These are phyloP conservation scores for Sanguinoderma infundibulare DNA, from an alignment of 1,284 basidiomycete genomes.

Conservation along the genomic window DNA sequence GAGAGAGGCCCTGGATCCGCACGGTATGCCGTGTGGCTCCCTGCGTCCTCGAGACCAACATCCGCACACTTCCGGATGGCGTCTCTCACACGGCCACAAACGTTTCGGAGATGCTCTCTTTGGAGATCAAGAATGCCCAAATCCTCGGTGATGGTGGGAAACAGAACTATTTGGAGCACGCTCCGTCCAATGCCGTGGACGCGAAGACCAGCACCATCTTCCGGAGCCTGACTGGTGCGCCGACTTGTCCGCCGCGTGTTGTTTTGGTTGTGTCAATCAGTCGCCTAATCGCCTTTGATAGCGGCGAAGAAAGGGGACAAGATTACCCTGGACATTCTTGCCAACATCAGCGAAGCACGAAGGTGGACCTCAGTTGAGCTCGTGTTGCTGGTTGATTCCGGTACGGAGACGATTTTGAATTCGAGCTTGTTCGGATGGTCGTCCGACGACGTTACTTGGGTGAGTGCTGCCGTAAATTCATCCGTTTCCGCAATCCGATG, in stretches of 20 bases:
- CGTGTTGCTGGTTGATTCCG: conserved; percentile 48
- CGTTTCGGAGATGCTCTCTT: conserved; percentile 44
- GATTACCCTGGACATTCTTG: conserved; percentile 49
- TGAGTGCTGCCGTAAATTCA: conserved; percentile 32
- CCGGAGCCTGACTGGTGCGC: conserved; percentile 49
- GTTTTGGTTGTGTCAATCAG: not conserved
- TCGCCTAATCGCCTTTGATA: conserved; percentile 13
- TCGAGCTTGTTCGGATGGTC: conserved; percentile 43
- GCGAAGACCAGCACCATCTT: conserved; percentile 52
- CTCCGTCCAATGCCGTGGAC: conserved; percentile 64
- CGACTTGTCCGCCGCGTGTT: not conserved
- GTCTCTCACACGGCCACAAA: conserved; percentile 30
- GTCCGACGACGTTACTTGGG: conserved; percentile 46
- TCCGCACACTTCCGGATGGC: conserved; percentile 46
- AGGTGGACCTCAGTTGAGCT: conserved; percentile 39
- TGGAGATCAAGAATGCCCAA: conserved; percentile 42
- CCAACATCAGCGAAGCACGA: conserved; percentile 28
- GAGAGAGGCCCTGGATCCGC: conserved; percentile 28
- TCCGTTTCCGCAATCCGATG: not conserved
- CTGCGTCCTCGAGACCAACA: conserved; percentile 61
- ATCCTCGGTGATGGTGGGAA: conserved; percentile 40
- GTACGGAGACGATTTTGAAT: conserved; percentile 44
- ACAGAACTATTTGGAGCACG: conserved; percentile 46
- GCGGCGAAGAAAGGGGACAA: conserved; percentile 48
- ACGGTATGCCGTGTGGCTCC: conserved; percentile 50